phyloP scores from a whole-genome alignment of 495 filamentous ascomycete genomes.

The Xylaria venustula region DNA sequence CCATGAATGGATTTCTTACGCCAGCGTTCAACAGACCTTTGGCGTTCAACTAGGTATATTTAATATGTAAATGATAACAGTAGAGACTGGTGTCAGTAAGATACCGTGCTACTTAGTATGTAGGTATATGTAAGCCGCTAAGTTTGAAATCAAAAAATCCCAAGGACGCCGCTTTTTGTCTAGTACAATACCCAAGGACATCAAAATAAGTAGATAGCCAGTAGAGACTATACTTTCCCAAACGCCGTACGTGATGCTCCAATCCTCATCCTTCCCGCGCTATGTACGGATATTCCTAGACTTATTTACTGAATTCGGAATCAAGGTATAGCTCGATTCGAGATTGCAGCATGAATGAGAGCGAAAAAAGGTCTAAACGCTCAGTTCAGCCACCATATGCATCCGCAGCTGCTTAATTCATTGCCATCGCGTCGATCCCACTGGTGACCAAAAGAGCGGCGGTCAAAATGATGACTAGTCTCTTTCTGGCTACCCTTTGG shows the following conservation, averaged over 20 bases:
- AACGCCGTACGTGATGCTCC: slow-evolving; percentile 14
- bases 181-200: slow-evolving; percentile 7
- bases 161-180: slow-evolving; percentile 7
- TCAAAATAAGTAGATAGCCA: neutral
- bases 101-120: neutral
- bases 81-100: neutral
- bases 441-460: neutral
- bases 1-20: too few relatives aligned
- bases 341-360: neutral
- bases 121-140: neutral
- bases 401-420: slow-evolving; percentile 35
- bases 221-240: too few relatives aligned
- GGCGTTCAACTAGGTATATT: neutral
- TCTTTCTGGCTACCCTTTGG: slow-evolving; percentile 2
- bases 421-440: slow-evolving; percentile 4
- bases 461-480: neutral
- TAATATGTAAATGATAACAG: neutral
- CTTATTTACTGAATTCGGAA: slow-evolving; percentile 11
- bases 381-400: slow-evolving; percentile 35
- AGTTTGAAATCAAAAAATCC: neutral
- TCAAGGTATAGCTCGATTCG: slow-evolving; percentile 5
- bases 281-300: slow-evolving; percentile 13
- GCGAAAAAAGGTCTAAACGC: neutral
- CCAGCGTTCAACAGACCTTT: too few relatives aligned
- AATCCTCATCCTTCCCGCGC: slow-evolving; percentile 18